Base-by-base conservation (phyloP, 345 rosid genomes). In the Erucastrum elatum region DNA sequence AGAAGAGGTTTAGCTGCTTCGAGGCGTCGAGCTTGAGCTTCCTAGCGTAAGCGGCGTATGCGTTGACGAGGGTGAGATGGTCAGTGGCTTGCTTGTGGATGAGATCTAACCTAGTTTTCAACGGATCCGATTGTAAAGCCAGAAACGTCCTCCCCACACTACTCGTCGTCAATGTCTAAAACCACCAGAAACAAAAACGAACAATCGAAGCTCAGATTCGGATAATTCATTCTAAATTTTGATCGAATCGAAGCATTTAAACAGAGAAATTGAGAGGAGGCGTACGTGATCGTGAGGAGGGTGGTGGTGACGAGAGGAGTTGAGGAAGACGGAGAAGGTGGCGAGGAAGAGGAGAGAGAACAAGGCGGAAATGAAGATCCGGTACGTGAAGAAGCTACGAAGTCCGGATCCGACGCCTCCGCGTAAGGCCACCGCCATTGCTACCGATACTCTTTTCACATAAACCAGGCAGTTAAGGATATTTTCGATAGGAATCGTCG, bases 21-120 rank as follows among this genome's bases (percentile, higher is more conserved):
- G 95, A 89, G 35, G 87, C 90, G 62, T 94, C 98, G 33, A 94
- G 87, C 88, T 94, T 94, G 2, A 94, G 88, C 88, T 89, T 91
- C 78, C 98, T 85, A 12, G 98, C 98, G 84, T 90, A 94, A 34
- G 97, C 87, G 0, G 98, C 97, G 61, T 94, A 94, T 0, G 98
- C 94, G 75, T 88, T 91, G 35, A 90, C 92, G 4, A 94, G 83
- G 21, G 92, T 80, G 12, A 91, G 81, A 77, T 94, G 97, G 71
- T 94, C 97, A 67, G 82, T 91, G 12, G 97, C 97, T 84, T 94
- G 98, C 83, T 88, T 94, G 68, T 91, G 82, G 64, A 91, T 90
- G 87, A 94, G 86, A 88, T 88, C 98, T 70, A 94, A 74, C 53
- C 98, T 82, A 5, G 98, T 94, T 77, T 84, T 89, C 68, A 88